Conservation (phyloP, 805 yeast species). For the Candida sithepensis region DNA sequence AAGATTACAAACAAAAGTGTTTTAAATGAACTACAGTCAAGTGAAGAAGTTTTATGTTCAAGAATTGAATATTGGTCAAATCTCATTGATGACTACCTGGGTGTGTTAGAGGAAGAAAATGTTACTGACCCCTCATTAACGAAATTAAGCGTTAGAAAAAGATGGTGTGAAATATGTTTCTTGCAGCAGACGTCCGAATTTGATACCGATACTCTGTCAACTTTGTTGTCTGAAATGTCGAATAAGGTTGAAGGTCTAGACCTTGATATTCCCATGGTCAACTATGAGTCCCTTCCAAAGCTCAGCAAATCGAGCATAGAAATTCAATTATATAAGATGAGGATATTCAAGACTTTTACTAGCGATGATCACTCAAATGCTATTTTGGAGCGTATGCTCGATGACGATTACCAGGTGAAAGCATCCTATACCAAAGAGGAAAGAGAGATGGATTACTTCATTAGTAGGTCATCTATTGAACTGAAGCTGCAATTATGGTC, state of each 20-base stretch:
- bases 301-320: slow-evolving; percentile 48
- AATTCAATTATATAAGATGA: slow-evolving; percentile 65
- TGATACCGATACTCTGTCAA: slow-evolving; percentile 34
- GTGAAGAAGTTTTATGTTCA: slow-evolving; percentile 36
- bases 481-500: slow-evolving; percentile 75
- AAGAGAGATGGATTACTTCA: slow-evolving; percentile 55
- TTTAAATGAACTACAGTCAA: slow-evolving; percentile 32
- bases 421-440: slow-evolving; percentile 34
- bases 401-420: slow-evolving; percentile 27
- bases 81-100: slow-evolving; percentile 30
- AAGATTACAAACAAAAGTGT: slow-evolving; percentile 16
- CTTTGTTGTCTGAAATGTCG: slow-evolving; percentile 26
- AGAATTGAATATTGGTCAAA: slow-evolving; percentile 48
- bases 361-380: slow-evolving; percentile 36
- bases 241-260: slow-evolving; percentile 14
- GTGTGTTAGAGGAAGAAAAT: slow-evolving; percentile 1
- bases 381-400: slow-evolving; percentile 22
- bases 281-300: slow-evolving; percentile 57
- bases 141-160: slow-evolving; percentile 32
- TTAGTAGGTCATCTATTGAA: slow-evolving; percentile 59
- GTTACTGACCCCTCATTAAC: slow-evolving; percentile 1
- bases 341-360: slow-evolving; percentile 65
- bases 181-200: slow-evolving; percentile 33
- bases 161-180: slow-evolving; percentile 47
- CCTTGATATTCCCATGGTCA: slow-evolving; percentile 44